Base-by-base conservation (phyloP, 2,329 filamentous ascomycete species). In the Ophiostoma montium region DNA sequence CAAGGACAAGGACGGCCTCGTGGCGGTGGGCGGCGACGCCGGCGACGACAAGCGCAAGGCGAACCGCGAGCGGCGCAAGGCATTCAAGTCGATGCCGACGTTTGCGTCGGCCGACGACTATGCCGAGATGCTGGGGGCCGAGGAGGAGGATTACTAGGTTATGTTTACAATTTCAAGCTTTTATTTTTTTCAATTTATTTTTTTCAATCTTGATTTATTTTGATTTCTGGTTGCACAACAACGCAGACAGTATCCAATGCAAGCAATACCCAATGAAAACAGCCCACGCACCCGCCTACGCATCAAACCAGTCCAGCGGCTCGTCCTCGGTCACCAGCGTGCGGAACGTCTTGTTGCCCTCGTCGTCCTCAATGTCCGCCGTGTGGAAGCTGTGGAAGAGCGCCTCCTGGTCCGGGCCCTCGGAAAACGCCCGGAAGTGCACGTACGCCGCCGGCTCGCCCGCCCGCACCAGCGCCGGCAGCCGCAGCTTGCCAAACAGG, bases 91-190 rank as follows among this genome's bases (percentile, higher is more conserved):
- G 55, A 70, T 98, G 57, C 92, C 92, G 7, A 94, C 80, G 33
- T 98, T 98, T 69, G 92, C 94, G 18, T 94, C 86, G 31, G 84
- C 76, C 31, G 92, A 96, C 49, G 92, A 96, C 63, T 98, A 96
- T 65, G 90, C 88, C 15, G 84, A 84, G 58, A 74, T 95, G 67
- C 66, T 95, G 62, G 85, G 73, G 4, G 75, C 78, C 55, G 86
- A 92, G 47, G 79, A 80, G 54, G 80, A 80, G 16, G 66, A 56
- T 31, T 35, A 51, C n/a, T 56, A 53, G 21, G 36, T n/a, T n/a
- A n/a, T n/a, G n/a, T n/a, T n/a, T n/a, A n/a, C n/a, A n/a, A n/a
- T n/a, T n/a, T n/a, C n/a, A n/a, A n/a, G n/a, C n/a, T n/a, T n/a
- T n/a, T n/a, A n/a, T 35, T 18, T 35, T 12, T 46, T 30, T 13